A percentile compares a stretch with the other conserved stretches of the same genome.
phyloP scores from a whole-genome alignment of 768 basidiomycete genomes.

The Amanita muscaria region DNA sequence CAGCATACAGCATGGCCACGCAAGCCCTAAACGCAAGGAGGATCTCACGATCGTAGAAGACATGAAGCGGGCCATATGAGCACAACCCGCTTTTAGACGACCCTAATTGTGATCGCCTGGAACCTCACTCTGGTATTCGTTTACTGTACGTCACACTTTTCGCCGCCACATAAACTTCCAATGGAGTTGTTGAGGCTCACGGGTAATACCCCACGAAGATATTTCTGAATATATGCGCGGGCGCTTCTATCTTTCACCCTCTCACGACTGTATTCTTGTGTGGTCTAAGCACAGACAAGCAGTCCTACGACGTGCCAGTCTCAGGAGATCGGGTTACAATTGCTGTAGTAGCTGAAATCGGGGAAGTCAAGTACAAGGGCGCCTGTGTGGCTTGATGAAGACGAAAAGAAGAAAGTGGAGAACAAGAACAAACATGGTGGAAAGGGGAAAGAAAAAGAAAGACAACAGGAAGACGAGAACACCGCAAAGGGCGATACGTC shows the following conservation, averaged over 20 bases:
- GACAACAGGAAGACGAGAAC: slow-evolving; percentile 20
- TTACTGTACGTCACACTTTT: slow-evolving; percentile 52
- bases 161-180: no score
- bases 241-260: slow-evolving; percentile 84
- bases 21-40: slow-evolving; percentile 40
- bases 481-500: slow-evolving; percentile 74
- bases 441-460: slow-evolving; percentile 27
- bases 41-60: slow-evolving; percentile 66
- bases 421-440: slow-evolving; percentile 21
- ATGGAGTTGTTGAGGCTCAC: slow-evolving; percentile 51
- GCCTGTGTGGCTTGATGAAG: slow-evolving; percentile 47
- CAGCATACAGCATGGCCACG: neutral
- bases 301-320: slow-evolving; percentile 86
- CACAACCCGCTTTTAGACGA: slow-evolving; percentile 66
- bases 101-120: slow-evolving; percentile 65
- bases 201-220: slow-evolving; percentile 63
- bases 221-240: slow-evolving; percentile 74
- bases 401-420: no score
- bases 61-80: slow-evolving; percentile 69
- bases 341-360: slow-evolving; percentile 89
- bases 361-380: slow-evolving; percentile 66
- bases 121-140: slow-evolving; percentile 87
- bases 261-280: slow-evolving; percentile 79
- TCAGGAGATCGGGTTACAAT: slow-evolving; percentile 93
- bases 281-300: slow-evolving; percentile 68